A percentile compares a stretch with the other conserved stretches of the same genome.
These are phyloP conservation scores for Talaromyces adpressus DNA, from an alignment of 495 filamentous ascomycete species.

Conservation along the genomic window DNA sequence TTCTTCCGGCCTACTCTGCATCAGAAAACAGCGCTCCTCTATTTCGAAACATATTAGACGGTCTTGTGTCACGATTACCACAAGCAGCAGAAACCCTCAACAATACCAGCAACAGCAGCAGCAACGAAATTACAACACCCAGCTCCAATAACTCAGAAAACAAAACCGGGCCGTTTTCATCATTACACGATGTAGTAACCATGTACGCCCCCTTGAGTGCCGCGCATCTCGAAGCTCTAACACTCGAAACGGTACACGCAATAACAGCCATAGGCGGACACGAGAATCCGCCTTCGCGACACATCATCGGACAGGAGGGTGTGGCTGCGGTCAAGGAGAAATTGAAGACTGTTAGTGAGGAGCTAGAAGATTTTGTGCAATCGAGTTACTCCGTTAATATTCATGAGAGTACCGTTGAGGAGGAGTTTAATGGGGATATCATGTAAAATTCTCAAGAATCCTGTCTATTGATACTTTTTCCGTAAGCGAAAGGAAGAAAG, in stretches of 20 bases:
- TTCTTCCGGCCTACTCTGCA: slow-evolving; percentile 62
- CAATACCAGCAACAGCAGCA: neutral
- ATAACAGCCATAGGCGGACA: slow-evolving; percentile 87
- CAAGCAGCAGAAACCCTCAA: slow-evolving; percentile 10
- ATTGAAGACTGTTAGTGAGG: slow-evolving; percentile 90
- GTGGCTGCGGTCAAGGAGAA: slow-evolving; percentile 90
- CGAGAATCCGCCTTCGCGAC: slow-evolving; percentile 89
- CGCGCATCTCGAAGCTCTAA: slow-evolving; percentile 56
- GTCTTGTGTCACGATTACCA: slow-evolving; percentile 54
- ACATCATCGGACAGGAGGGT: slow-evolving; percentile 90
- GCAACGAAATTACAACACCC: neutral
- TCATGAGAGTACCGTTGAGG: slow-evolving; percentile 18
- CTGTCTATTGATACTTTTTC: neutral
- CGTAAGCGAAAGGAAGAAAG: neutral
- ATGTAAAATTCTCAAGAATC: neutral
- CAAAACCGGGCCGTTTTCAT: slow-evolving; percentile 22
- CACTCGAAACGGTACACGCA: slow-evolving; percentile 86
- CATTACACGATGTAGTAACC: slow-evolving; percentile 50
- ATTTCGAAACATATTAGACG: slow-evolving; percentile 71
- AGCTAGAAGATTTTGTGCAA: slow-evolving; percentile 92
- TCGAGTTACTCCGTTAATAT: slow-evolving; percentile 81
- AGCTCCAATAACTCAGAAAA: slow-evolving; percentile 13
- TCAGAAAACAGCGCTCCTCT: slow-evolving; percentile 71
- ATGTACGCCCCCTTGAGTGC: slow-evolving; percentile 65
- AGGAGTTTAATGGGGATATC: neutral